phyloP scores from a whole-genome alignment of 306 rosid genomes.

The Hippophae rhamnoides region DNA sequence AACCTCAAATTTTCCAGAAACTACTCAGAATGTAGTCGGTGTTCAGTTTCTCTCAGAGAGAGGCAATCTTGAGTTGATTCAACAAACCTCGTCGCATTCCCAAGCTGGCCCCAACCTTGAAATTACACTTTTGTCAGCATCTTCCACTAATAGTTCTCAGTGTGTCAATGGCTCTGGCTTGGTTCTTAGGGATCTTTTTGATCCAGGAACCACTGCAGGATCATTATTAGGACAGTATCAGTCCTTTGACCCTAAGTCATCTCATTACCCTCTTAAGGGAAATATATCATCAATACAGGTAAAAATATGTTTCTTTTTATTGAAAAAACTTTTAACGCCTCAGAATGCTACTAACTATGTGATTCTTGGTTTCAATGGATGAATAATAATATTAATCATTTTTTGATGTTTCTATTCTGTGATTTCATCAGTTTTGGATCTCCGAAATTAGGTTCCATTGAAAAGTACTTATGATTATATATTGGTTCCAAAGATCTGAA shows the following conservation, averaged over 20 bases:
- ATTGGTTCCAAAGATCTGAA: no score
- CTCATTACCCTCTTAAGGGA: conserved; percentile 40
- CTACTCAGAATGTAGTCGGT: conserved; percentile 30
- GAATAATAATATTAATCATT: no score
- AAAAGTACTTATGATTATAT: not conserved
- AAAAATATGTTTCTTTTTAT: conserved; percentile 1
- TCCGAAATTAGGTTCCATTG: not conserved
- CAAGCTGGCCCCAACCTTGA: conserved; percentile 54
- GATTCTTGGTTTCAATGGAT: no score
- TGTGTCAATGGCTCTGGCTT: conserved; percentile 47
- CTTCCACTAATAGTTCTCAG: conserved; percentile 42
- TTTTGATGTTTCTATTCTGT: no score
- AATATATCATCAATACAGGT: conserved; percentile 48
- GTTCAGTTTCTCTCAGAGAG: conserved; percentile 30
- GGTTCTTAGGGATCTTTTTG: conserved; percentile 76
- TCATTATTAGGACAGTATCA: conserved; percentile 42
- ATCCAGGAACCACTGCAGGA: conserved; percentile 52
- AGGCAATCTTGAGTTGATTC: conserved; percentile 24
- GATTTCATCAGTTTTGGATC: no score
- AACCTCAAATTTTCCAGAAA: conserved; percentile 23
- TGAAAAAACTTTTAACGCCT: not conserved
- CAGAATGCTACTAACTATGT: no score
- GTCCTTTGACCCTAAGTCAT: conserved; percentile 51
- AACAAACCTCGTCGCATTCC: conserved; percentile 36
- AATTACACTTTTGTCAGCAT: conserved; percentile 64